A percentile compares a stretch with the other conserved stretches of the same genome.
phyloP scores from a whole-genome alignment of 495 filamentous ascomycete genomes.

The Neurospora cerealis region DNA sequence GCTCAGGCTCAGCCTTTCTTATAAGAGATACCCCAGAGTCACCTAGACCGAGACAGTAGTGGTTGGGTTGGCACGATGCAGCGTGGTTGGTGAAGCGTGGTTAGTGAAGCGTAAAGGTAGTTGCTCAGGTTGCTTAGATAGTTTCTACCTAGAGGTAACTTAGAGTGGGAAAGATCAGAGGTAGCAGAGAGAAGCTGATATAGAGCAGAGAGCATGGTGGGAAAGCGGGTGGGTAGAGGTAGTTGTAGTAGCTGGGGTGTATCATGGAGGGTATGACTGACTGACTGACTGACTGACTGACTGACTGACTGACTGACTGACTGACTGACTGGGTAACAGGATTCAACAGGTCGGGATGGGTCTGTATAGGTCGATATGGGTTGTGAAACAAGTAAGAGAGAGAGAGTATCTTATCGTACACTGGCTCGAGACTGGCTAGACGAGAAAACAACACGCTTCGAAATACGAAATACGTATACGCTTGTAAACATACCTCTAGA shows the following conservation, averaged over 20 bases:
- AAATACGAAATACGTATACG: background rate
- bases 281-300: background rate
- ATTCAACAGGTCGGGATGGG: background rate
- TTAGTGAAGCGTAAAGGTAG: background rate
- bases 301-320: background rate
- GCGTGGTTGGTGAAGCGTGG: background rate
- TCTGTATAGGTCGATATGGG: background rate
- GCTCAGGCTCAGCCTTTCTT: background rate
- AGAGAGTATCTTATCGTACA: background rate
- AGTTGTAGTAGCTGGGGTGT: background rate
- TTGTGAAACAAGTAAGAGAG: background rate
- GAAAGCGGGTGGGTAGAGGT: background rate
- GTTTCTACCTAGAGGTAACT: background rate
- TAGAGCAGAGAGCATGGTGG: background rate
- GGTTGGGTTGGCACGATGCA: background rate
- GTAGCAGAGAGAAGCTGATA: too few relatives aligned
- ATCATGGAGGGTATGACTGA: background rate
- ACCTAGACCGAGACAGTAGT: background rate
- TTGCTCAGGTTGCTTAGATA: background rate
- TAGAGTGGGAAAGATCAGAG: background rate
- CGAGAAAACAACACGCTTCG: background rate
- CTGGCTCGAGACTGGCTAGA: background rate
- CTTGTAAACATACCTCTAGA: too few relatives aligned
- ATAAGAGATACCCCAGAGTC: background rate
- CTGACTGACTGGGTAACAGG: background rate